These are phyloP conservation scores for Kodamaea laetipori DNA, from an alignment of 805 yeast genomes.

Conservation along the genomic window DNA sequence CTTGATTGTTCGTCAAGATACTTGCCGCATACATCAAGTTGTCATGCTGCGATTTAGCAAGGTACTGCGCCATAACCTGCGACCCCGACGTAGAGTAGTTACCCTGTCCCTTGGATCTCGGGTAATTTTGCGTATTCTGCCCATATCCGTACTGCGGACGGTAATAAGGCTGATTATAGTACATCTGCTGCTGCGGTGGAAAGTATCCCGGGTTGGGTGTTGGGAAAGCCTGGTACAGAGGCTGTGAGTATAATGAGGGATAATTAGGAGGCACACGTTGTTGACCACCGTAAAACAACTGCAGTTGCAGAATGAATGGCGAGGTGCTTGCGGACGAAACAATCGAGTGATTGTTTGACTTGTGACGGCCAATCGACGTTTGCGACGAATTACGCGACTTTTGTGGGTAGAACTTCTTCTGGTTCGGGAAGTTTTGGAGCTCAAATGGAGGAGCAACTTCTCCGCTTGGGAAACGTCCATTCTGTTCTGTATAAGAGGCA, in stretches of 20 bases:
- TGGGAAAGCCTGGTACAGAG: conserved; percentile 10
- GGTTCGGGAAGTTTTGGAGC: conserved; percentile 89
- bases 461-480: conserved; percentile 8
- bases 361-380: conserved; percentile 7
- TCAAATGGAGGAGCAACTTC: conserved; percentile 8
- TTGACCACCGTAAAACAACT: conserved; percentile 8
- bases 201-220: conserved; percentile 15
- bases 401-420: conserved; percentile 97
- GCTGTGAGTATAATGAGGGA: conserved; percentile 2
- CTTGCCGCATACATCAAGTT: conserved; percentile 48
- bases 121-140: conserved; percentile 5
- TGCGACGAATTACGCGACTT: conserved; percentile 93
- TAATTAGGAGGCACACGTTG: conserved; percentile 1
- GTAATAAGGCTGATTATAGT: conserved; percentile 11
- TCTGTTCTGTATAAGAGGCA: conserved; percentile 11
- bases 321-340: conserved; percentile 6
- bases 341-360: neutral
- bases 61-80: conserved; percentile 75
- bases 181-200: conserved; percentile 12
- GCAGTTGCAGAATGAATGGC: conserved; percentile 7
- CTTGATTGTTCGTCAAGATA: conserved; percentile 23
- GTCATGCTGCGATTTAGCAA: conserved; percentile 72
- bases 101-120: conserved; percentile 7
- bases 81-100: conserved; percentile 51
- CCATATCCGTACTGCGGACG: conserved; percentile 7